Conservation (phyloP, 192 early-diverging fungal genomes). For the Chytriomyces hyalinus region DNA sequence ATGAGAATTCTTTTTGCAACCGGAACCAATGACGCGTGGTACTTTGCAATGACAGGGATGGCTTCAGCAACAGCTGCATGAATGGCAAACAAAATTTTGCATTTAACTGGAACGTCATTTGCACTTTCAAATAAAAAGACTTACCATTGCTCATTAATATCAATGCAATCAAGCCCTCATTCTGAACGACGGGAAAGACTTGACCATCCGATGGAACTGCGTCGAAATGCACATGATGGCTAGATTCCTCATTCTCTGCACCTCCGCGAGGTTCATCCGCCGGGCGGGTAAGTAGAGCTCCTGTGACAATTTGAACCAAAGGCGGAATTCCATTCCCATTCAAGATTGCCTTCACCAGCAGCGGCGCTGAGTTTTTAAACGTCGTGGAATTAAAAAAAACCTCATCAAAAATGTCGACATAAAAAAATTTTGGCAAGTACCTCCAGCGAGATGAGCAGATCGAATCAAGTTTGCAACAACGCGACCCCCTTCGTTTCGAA, state of each 20-base stretch:
- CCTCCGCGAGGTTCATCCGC: slow-evolving; percentile 10
- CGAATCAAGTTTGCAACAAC: slow-evolving; percentile 54
- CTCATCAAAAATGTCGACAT: not conserved
- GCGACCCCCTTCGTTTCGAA: slow-evolving; percentile 61
- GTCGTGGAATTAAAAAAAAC: not conserved
- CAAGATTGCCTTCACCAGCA: slow-evolving; percentile 43
- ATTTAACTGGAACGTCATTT: not conserved
- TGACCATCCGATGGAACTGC: slow-evolving; percentile 51
- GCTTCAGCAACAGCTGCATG: slow-evolving; percentile 40
- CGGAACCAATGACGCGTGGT: slow-evolving; percentile 34
- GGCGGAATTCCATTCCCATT: slow-evolving; percentile 48
- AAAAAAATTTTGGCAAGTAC: slow-evolving; percentile 21
- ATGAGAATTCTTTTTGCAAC: slow-evolving; percentile 43
- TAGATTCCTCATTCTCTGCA: slow-evolving; percentile 7
- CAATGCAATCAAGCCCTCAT: slow-evolving; percentile 57
- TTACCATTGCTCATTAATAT: slow-evolving; percentile 48
- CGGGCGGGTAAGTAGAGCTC: slow-evolving; percentile 47
- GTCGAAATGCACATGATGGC: slow-evolving; percentile 64
- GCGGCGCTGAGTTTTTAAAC: slow-evolving; percentile 24
- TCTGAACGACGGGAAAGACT: slow-evolving; percentile 60
- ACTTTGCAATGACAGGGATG: slow-evolving; percentile 18
- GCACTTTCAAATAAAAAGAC: slow-evolving; percentile 5
- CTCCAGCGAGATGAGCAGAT: slow-evolving; percentile 41
- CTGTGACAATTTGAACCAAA: slow-evolving; percentile 58
- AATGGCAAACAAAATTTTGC: not conserved